phyloP scores from a whole-genome alignment of 768 basidiomycete genomes.

The Plicaturopsis crispa region DNA sequence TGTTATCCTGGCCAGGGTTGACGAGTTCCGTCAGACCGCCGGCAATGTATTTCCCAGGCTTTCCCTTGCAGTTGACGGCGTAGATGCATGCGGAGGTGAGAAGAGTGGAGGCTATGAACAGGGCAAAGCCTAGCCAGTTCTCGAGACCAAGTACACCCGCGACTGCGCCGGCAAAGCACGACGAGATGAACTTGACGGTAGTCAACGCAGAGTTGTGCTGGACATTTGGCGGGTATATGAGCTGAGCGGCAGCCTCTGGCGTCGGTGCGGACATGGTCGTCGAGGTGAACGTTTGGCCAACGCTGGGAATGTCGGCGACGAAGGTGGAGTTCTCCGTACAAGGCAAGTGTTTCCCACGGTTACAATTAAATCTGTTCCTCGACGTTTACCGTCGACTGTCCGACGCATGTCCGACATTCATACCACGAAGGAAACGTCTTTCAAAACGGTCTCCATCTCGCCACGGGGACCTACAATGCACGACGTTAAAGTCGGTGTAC shows the following conservation, averaged over 20 bases:
- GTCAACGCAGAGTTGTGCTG: constrained; percentile 51
- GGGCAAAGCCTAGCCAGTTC: constrained; percentile 74
- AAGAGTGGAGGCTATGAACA: constrained; percentile 65
- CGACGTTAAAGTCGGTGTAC: constrained; percentile 67
- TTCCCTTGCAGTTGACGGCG: constrained; percentile 62
- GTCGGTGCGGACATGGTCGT: constrained; percentile 39
- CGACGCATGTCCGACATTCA: too few relatives aligned
- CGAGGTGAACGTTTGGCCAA: constrained; percentile 17
- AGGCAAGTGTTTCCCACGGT: too few relatives aligned
- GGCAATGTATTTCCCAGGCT: constrained; percentile 52
- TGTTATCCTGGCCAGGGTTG: constrained; percentile 85
- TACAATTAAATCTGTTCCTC: too few relatives aligned
- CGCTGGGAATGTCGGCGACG: too few relatives aligned
- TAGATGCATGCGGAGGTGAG: constrained; percentile 61
- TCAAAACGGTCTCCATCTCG: too few relatives aligned
- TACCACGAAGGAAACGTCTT: too few relatives aligned
- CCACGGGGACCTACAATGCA: too few relatives aligned
- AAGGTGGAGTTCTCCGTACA: too few relatives aligned
- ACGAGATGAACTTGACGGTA: constrained; percentile 72
- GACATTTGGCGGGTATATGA: constrained; percentile 61
- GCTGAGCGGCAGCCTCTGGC: constrained; percentile 44
- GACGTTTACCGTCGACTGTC: too few relatives aligned
- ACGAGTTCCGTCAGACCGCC: constrained; percentile 62
- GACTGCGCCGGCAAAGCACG: constrained; percentile 81
- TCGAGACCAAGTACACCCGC: constrained; percentile 87